Base-by-base conservation (phyloP, 495 filamentous ascomycete genomes). In the Clohesyomyces aquaticus region DNA sequence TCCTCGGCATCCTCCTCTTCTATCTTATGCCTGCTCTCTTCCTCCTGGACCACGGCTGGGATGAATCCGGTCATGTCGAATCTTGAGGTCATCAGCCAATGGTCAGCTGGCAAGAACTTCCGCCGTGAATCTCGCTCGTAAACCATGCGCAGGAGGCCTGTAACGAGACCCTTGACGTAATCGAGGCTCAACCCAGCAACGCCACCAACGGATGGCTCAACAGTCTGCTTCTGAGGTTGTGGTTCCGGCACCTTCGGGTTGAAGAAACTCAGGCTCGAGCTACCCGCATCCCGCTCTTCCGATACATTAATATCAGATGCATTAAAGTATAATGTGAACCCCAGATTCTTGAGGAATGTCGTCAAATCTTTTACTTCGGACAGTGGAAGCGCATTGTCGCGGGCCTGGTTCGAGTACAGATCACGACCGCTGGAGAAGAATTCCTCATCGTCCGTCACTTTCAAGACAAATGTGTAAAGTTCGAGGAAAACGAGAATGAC, bases 41-140 rank as follows among this genome's bases (percentile, higher is more conserved):
- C 92, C 74, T 99, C 94, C 46, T 83, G 77, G 4, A 98, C 90
- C 1, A 98, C 95, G 4, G 88, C 84, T 16, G 85, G 78, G 50
- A 96, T 93, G 65, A 99, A 97, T 0, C 87, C 85, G 43, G 90
- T 87, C 91, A 97, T 96, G 68, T 96, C 88, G 65, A 98, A 91
- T 18, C 87, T 87, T 27, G 85, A 85, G 0, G 89, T 95, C 94
- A 98, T 97, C 35, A 99, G 78, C 94, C 95, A 99, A 68, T 96
- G 93, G 26, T 86, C 83, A 28, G 81, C 74, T 1, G 90, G 88
- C 27, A 97, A 77, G 68, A 98, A 98, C 28, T 83, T 87, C 18
- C 93, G 83, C 45, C 94, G 80, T 18, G 94, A 99, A 76, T 99
- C 95, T 71, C 95, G 83, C 73, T 96, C 90, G 71, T 99, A 96